These are phyloP conservation scores for Xylaria sp. DNA, from an alignment of 2,329 filamentous ascomycete genomes.

Conservation along the genomic window DNA sequence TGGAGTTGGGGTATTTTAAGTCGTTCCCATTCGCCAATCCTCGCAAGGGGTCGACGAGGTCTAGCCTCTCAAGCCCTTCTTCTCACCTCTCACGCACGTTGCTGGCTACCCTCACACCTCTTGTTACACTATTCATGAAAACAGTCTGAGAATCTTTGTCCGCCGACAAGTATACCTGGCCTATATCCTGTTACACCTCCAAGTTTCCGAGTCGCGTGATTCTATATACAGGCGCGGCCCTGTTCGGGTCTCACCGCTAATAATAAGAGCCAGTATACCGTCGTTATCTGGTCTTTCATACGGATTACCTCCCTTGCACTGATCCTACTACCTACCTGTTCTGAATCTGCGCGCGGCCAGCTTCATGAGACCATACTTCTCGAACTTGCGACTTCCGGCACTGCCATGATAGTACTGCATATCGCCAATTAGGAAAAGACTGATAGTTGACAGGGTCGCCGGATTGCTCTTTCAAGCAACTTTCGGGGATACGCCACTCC, in stretches of 20 bases:
- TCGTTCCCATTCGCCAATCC: slow-evolving; percentile 16
- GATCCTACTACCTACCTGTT: slow-evolving; percentile 2
- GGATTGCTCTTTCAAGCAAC: slow-evolving; percentile 5
- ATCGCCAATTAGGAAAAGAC: slow-evolving; percentile 13
- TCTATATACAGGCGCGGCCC: slow-evolving; percentile 11
- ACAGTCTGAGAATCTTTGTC: slow-evolving; percentile 5
- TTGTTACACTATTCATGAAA: slow-evolving; percentile 8
- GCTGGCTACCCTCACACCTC: slow-evolving; percentile 9
- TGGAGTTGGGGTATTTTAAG: not conserved
- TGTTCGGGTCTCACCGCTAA: slow-evolving; percentile 12
- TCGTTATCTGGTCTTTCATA: slow-evolving; percentile 1
- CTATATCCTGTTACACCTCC: slow-evolving; percentile 8
- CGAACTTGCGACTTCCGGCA: not conserved
- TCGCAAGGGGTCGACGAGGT: slow-evolving; percentile 6
- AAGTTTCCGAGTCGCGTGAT: slow-evolving; percentile 15
- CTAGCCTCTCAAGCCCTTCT: slow-evolving; percentile 13
- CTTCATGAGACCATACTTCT: slow-evolving; percentile 4
- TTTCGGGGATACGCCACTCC: slow-evolving; percentile 12
- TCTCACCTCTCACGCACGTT: not conserved
- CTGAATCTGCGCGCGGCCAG: slow-evolving; percentile 4
- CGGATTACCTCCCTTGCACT: not conserved
- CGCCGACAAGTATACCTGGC: slow-evolving; percentile 6
- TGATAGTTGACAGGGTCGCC: not conserved
- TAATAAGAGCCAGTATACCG: slow-evolving; percentile 2
- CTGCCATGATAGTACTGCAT: not conserved